Evolutionary conservation across 176 grass and related monocot species (phyloP).

Genomic region (Paspalum notatum): DNA sequence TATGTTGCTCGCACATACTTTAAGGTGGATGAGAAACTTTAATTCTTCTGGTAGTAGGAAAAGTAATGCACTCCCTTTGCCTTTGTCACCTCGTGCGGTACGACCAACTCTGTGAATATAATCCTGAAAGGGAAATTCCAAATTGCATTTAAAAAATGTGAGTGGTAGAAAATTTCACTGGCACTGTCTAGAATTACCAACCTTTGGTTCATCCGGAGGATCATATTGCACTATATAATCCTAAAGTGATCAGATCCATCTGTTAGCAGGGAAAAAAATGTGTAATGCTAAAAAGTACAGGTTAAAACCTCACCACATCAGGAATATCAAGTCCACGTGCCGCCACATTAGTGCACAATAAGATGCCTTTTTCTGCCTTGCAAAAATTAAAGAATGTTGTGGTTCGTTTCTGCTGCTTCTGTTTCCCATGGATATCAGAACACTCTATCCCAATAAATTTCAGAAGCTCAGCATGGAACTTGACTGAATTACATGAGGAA

Average conservation of each 20-base stretch:
- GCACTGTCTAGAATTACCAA: slow-evolving; percentile 31
- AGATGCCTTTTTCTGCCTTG: slow-evolving; percentile 88
- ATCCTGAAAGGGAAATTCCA: slow-evolving; percentile 65
- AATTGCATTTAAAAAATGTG: slow-evolving; percentile 9
- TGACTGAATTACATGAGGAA: slow-evolving; percentile 97
- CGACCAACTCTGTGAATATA: slow-evolving; percentile 97
- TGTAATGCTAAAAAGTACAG: slow-evolving; percentile 19
- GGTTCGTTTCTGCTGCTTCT: slow-evolving; percentile 97
- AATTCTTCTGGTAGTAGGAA: slow-evolving; percentile 93
- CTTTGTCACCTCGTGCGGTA: slow-evolving; percentile 93
- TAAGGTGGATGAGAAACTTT: slow-evolving; percentile 83
- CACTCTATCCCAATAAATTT: slow-evolving; percentile 83
- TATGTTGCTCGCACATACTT: slow-evolving; percentile 47
- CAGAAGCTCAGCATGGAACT: slow-evolving; percentile 84
- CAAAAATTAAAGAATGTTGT: slow-evolving; percentile 93
- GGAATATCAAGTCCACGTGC: slow-evolving; percentile 98
- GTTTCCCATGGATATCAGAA: slow-evolving; percentile 94
- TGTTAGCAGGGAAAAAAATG: slow-evolving; percentile 7
- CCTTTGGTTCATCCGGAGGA: slow-evolving; percentile 98
- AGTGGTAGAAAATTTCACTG: slow-evolving; percentile 2
- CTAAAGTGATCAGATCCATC: slow-evolving; percentile 42
- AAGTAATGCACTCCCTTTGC: slow-evolving; percentile 80
- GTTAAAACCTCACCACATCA: slow-evolving; percentile 71
- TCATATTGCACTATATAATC: slow-evolving; percentile 99
- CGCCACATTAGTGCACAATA: slow-evolving; percentile 93